Percentiles rank a stretch among this genome's conserved stretches.
Conservation (phyloP, 768 basidiomycete species). For the Dacryopinax primogenitus region DNA sequence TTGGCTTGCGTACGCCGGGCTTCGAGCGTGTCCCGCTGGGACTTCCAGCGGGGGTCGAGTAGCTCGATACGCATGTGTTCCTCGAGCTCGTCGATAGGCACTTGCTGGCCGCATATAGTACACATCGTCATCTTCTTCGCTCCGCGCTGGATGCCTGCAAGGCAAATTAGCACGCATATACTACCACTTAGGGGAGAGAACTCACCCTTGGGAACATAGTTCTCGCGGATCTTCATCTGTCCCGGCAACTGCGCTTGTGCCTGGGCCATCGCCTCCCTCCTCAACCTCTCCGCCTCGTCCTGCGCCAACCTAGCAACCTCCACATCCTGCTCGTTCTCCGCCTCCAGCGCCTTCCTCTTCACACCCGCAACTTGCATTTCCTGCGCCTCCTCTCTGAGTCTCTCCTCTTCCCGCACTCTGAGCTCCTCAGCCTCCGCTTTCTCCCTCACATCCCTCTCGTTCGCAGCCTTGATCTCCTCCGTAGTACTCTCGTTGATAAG, state of each 20-base stretch:
- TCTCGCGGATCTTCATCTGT: conserved; percentile 88
- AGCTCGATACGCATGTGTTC: conserved; percentile 98
- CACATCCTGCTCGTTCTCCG: conserved; percentile 28
- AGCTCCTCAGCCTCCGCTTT: conserved; percentile 52
- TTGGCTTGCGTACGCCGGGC: conserved; percentile 80
- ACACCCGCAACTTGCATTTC: not conserved
- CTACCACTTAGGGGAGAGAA: conserved; percentile 14
- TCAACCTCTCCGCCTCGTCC: conserved; percentile 57
- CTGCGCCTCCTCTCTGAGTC: not conserved
- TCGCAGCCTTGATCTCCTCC: conserved; percentile 72
- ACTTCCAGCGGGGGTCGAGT: conserved; percentile 96
- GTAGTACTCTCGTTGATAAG: conserved; percentile 95
- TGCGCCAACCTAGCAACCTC: conserved; percentile 36
- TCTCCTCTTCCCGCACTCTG: conserved; percentile 25
- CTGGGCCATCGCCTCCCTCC: conserved; percentile 66
- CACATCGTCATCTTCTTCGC: conserved; percentile 68
- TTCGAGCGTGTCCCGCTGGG: conserved; percentile 80
- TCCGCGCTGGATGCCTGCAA: conserved; percentile 21
- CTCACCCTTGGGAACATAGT: conserved; percentile 89
- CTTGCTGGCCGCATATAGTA: conserved; percentile 88
- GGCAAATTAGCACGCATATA: not conserved
- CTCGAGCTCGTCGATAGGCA: conserved; percentile 87
- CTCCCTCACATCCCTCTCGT: conserved; percentile 69
- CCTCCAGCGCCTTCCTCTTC: conserved; percentile 12
- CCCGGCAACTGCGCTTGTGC: conserved; percentile 68